Percentiles rank a stretch among this genome's conserved stretches.
Conservation (phyloP, 164 flowering plant genomes). For the Tetracentron sinense region DNA sequence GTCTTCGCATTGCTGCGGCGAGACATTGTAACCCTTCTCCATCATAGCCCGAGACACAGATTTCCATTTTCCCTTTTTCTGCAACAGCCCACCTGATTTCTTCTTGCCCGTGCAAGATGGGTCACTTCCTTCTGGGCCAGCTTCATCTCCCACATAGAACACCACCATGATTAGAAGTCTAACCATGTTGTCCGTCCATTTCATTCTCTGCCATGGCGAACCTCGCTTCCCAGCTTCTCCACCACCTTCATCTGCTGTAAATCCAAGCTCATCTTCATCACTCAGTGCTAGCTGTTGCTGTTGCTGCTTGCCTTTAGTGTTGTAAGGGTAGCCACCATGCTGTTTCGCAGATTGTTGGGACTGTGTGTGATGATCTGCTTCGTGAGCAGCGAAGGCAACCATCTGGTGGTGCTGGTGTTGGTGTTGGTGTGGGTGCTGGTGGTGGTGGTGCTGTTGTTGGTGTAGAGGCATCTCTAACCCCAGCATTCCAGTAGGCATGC, state of each 20-base stretch:
- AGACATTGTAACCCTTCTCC: slow-evolving; percentile 24
- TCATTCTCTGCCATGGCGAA: slow-evolving; percentile 36
- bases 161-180: slow-evolving; percentile 42
- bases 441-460: slow-evolving; percentile 15
- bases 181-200: slow-evolving; percentile 34
- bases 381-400: slow-evolving; percentile 12
- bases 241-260: neutral
- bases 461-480: slow-evolving; percentile 32
- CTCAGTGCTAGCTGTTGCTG: slow-evolving; percentile 10
- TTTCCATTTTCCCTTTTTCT: slow-evolving; percentile 46
- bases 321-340: slow-evolving; percentile 1
- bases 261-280: slow-evolving; percentile 24
- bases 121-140: slow-evolving; percentile 10
- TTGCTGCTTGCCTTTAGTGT: slow-evolving; percentile 12
- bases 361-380: slow-evolving; percentile 13
- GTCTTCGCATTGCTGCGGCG: slow-evolving; percentile 25
- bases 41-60: slow-evolving; percentile 42
- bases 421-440: slow-evolving; percentile 9
- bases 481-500: slow-evolving; percentile 25
- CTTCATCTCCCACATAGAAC: slow-evolving; percentile 47
- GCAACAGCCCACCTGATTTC: slow-evolving; percentile 26
- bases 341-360: slow-evolving; percentile 11
- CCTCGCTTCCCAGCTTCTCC: slow-evolving; percentile 11
- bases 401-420: slow-evolving; percentile 19
- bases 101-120: slow-evolving; percentile 19